These are phyloP conservation scores for Cucumis melo DNA, from an alignment of 306 rosid genomes.

Conservation along the genomic window DNA sequence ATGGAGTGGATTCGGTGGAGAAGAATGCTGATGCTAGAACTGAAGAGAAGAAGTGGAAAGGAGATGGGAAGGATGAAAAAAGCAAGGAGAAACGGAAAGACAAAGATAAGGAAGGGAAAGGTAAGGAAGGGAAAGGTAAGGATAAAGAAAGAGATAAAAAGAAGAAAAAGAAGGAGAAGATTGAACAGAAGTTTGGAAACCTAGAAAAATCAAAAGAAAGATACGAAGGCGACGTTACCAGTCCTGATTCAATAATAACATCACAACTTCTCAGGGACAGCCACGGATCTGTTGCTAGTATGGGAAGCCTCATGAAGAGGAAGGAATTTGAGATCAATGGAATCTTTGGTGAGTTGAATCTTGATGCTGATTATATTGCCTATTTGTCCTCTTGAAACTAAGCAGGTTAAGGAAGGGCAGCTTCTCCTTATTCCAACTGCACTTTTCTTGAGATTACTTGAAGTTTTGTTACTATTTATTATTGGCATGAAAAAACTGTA, in stretches of 20 bases:
- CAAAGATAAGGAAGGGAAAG: conserved; percentile 55
- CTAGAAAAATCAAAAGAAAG: neutral
- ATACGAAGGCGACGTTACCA: conserved; percentile 21
- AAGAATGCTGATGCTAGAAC: conserved; percentile 19
- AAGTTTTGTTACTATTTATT: neutral
- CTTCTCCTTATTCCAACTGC: neutral
- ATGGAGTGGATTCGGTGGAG: conserved; percentile 11
- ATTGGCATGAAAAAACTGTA: neutral
- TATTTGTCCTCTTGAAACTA: conserved; percentile 15
- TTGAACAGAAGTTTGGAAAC: conserved; percentile 12
- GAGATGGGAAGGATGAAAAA: conserved; percentile 47
- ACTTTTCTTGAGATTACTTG: neutral
- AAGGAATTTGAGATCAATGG: conserved; percentile 62
- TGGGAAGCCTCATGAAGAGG: conserved; percentile 50
- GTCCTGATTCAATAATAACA: conserved; percentile 18
- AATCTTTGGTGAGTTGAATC: conserved; percentile 62
- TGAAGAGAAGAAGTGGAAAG: conserved; percentile 48
- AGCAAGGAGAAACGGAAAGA: conserved; percentile 44
- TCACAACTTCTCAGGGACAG: conserved; percentile 29
- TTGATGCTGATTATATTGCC: conserved; percentile 4
- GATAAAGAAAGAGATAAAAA: conserved; percentile 34
- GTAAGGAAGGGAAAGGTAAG: conserved; percentile 24
- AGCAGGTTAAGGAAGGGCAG: neutral
- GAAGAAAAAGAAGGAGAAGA: conserved; percentile 43
- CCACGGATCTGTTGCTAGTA: conserved; percentile 21